phyloP scores from a whole-genome alignment of 1,139 yeast species.

The Candida pseudocylindracea region DNA sequence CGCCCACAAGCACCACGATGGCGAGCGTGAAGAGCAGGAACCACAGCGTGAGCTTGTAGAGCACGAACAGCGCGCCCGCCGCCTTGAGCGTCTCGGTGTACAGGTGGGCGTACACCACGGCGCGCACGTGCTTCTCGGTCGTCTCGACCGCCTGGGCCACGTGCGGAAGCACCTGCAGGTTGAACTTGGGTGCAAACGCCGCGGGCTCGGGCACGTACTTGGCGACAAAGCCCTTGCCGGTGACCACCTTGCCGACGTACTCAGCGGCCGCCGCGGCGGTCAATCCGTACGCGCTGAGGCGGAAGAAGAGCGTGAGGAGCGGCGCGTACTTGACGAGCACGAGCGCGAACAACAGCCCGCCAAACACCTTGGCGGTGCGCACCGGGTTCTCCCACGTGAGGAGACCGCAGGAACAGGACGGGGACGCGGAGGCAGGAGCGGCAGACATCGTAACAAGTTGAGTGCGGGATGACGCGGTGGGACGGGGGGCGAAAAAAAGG shows the following conservation, averaged over 20 bases:
- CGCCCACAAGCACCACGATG: constrained; percentile 29
- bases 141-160: constrained; percentile 18
- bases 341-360: constrained; percentile 33
- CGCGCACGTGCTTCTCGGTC: constrained; percentile 28
- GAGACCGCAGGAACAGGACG: constrained; percentile 8
- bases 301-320: constrained; percentile 40
- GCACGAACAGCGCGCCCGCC: constrained; percentile 38
- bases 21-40: constrained; percentile 53
- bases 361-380: constrained; percentile 59
- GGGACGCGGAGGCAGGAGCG: constrained; percentile 1
- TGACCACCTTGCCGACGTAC: constrained; percentile 37
- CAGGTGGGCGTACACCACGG: constrained; percentile 42
- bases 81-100: constrained; percentile 51
- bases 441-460: too few relatives aligned
- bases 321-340: constrained; percentile 50
- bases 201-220: constrained; percentile 30
- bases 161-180: constrained; percentile 18
- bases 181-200: constrained; percentile 17
- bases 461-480: too few relatives aligned
- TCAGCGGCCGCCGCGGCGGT: constrained; percentile 44
- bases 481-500: too few relatives aligned
- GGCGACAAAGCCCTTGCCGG: constrained; percentile 54
- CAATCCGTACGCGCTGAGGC: constrained; percentile 19
- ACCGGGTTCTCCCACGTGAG: constrained; percentile 74
- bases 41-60: constrained; percentile 56